A percentile compares a stretch with the other conserved stretches of the same genome.
phyloP scores from a whole-genome alignment of 495 filamentous ascomycete species.

The Hamigera avellanea region DNA sequence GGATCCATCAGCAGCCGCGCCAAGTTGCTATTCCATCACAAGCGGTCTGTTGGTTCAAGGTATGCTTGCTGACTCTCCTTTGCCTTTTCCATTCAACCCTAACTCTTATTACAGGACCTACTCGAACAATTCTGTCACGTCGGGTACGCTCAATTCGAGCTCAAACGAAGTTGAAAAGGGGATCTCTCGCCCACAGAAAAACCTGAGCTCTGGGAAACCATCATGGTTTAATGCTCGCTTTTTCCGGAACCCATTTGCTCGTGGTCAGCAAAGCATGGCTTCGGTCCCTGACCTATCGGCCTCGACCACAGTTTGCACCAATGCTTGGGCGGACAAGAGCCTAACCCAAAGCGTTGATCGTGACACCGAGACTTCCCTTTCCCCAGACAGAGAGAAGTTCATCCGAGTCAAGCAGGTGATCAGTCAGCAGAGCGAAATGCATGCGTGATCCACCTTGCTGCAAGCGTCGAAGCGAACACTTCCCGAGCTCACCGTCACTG shows the following conservation, averaged over 20 bases:
- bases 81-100: too few relatives aligned
- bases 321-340: constrained; percentile 25
- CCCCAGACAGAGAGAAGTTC: constrained; percentile 8
- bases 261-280: constrained; percentile 4
- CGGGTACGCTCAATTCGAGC: neutral
- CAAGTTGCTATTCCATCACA: constrained; percentile 16
- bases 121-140: constrained; percentile 1
- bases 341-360: constrained; percentile 10
- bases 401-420: constrained; percentile 31
- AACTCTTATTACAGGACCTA: constrained; percentile 1
- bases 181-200: neutral
- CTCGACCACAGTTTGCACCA: constrained; percentile 20
- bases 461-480: too few relatives aligned
- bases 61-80: constrained; percentile 3
- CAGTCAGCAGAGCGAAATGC: constrained; percentile 23
- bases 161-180: constrained; percentile 19
- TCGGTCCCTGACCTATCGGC: constrained; percentile 13
- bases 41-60: constrained; percentile 7
- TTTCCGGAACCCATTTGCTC: constrained; percentile 1
- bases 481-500: too few relatives aligned
- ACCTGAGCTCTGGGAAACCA: neutral
- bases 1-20: constrained; percentile 13
- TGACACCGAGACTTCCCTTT: constrained; percentile 8
- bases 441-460: neutral
- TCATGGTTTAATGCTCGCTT: constrained; percentile 11